These are phyloP conservation scores for Boletus subparvulus DNA, from an alignment of 768 basidiomycete species.

Conservation along the genomic window DNA sequence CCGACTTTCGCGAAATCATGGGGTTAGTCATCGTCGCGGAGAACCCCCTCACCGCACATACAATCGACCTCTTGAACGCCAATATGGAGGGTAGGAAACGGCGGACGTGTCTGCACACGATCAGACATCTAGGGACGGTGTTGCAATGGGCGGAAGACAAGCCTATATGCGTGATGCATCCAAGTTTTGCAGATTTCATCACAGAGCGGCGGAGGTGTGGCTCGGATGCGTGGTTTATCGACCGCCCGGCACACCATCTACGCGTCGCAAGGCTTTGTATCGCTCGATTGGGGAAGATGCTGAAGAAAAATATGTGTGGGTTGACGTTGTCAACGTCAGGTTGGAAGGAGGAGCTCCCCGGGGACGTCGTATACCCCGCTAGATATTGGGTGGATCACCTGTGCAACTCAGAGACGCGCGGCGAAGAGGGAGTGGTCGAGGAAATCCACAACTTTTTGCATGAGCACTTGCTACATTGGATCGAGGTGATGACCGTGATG, in stretches of 20 bases:
- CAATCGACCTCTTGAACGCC: constrained; percentile 30
- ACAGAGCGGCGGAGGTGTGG: constrained; percentile 30
- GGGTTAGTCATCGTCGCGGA: constrained; percentile 31
- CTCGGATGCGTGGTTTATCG: constrained; percentile 30
- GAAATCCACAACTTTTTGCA: constrained; percentile 23
- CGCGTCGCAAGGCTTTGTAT: constrained; percentile 29
- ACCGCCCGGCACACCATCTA: constrained; percentile 21
- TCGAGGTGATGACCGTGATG: constrained; percentile 34
- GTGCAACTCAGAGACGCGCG: constrained; percentile 10
- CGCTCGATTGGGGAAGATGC: constrained; percentile 4
- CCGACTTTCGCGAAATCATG: constrained; percentile 34
- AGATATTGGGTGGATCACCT: constrained; percentile 32
- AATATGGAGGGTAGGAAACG: constrained; percentile 8
- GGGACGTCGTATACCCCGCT: constrained; percentile 28
- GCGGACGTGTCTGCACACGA: constrained; percentile 31
- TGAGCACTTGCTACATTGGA: constrained; percentile 34
- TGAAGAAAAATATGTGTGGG: constrained; percentile 29
- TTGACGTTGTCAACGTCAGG: constrained; percentile 20
- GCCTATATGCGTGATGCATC: constrained; percentile 33
- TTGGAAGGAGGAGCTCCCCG: constrained; percentile 19
- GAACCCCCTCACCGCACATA: constrained; percentile 25
- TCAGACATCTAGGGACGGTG: constrained; percentile 26
- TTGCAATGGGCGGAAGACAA: constrained; percentile 28
- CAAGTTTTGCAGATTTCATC: constrained; percentile 36
- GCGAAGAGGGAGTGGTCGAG: constrained; percentile 6